phyloP scores from a whole-genome alignment of 768 basidiomycete species.

The Gyrodon lividus region DNA sequence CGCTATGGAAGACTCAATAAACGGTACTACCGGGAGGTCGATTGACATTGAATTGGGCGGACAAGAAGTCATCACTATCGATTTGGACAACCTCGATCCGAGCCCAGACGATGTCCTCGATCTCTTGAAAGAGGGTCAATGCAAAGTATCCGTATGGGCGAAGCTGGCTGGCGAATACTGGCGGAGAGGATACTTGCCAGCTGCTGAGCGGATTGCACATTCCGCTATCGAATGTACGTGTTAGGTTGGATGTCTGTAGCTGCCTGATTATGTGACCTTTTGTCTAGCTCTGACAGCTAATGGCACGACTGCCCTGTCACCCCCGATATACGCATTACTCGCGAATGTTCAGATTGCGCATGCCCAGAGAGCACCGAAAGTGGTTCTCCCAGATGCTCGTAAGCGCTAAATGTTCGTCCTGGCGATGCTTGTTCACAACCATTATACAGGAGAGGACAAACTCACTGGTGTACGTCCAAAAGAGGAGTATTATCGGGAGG shows the following conservation, averaged over 20 bases:
- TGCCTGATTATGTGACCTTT: slow-evolving; percentile 3
- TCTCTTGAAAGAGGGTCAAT: slow-evolving; percentile 69
- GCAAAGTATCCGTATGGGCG: slow-evolving; percentile 74
- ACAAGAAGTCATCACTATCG: slow-evolving; percentile 86
- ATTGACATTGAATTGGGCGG: slow-evolving; percentile 79
- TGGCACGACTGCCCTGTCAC: slow-evolving; percentile 49
- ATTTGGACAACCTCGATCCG: slow-evolving; percentile 83
- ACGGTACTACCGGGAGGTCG: slow-evolving; percentile 28
- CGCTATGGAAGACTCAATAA: background rate
- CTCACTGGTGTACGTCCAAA: slow-evolving; percentile 60
- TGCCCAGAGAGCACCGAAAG: slow-evolving; percentile 82
- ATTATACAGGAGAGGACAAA: slow-evolving; percentile 57
- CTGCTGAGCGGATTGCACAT: slow-evolving; percentile 73
- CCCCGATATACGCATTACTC: slow-evolving; percentile 76
- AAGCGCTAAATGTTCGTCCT: slow-evolving; percentile 23
- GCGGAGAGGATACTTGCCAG: slow-evolving; percentile 70
- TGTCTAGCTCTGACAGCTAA: slow-evolving; percentile 51
- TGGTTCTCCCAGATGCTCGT: slow-evolving; percentile 73
- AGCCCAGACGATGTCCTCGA: slow-evolving; percentile 74
- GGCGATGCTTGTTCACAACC: background rate
- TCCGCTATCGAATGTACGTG: slow-evolving; percentile 67
- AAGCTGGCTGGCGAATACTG: slow-evolving; percentile 87
- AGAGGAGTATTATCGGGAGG: slow-evolving; percentile 67
- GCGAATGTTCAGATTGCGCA: slow-evolving; percentile 83
- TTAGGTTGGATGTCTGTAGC: background rate